Conservation (phyloP, 75 land plant genomes). For the Chamaecyparis obtusa region DNA sequence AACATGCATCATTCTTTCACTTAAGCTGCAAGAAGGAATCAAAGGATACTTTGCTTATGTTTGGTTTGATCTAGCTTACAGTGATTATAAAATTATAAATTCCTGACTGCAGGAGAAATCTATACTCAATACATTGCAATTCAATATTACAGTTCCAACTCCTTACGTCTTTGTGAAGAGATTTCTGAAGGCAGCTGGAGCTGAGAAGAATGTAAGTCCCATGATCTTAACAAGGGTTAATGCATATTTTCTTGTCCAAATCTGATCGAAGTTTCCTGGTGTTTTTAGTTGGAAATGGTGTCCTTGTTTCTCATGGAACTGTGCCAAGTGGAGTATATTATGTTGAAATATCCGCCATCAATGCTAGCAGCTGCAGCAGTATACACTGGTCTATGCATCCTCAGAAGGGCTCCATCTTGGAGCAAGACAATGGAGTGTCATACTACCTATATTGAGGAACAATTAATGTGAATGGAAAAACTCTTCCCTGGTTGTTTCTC, state of each 20-base stretch:
- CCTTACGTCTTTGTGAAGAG: conserved; percentile 65
- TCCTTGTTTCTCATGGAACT: no score
- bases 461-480: neutral
- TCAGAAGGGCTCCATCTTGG: no score
- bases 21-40: neutral
- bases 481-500: neutral
- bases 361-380: no score
- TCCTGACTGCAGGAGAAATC: conserved; percentile 45
- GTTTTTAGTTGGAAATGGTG: conserved; percentile 53
- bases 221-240: neutral
- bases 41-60: no score
- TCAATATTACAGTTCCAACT: conserved; percentile 60
- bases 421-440: no score
- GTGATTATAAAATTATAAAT: neutral
- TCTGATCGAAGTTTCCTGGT: no score
- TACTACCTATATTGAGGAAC: no score
- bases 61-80: neutral
- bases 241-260: no score
- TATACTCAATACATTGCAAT: conserved; percentile 55
- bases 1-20: neutral
- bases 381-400: no score
- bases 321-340: no score
- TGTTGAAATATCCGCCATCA: no score
- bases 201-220: conserved; percentile 42
- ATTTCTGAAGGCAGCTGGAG: conserved; percentile 62